Evolutionary conservation across 225 moss, liverwort and hornwort genomes (phyloP), one percentile per base, ranked within the genome.

Genomic region (Straminergon stramineum): DNA sequence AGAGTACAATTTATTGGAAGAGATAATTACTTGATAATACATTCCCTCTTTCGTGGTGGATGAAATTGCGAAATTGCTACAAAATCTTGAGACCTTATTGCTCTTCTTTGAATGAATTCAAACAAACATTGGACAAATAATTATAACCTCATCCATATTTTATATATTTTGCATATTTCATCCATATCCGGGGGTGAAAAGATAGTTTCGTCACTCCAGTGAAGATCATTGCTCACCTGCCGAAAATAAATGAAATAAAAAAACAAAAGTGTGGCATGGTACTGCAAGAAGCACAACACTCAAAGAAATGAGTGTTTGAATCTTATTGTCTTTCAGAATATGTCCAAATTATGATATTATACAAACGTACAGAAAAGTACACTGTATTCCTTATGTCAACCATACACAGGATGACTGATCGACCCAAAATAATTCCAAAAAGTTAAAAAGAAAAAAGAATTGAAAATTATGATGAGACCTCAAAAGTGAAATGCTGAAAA

Each of bases 1-100:
- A n/a, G n/a, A n/a, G n/a, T n/a, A n/a, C n/a, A 17, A 10, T 10
- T 45, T 28, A 32, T 30, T 11, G 0, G 0, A 28, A 45, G 3
- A 31, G 1, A 31, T 19, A 48, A 48, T 48, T 48, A 51, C 7
- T 48, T 48, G 31, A 75, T 10, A 75, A 75, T 11, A 11, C 45
- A 11, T 18, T 30, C 11, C 17, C 4, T 32, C 19, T 51, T 31
- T 51, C 4, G 11, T 18, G 7, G 31, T 75, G 4, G 19, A 19
- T 31, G 12, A 75, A 75, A 75, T 75, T 5, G 21, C 32, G 1
- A 52, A 32, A 13, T 75, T 32, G 7, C 52, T 52, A 7, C 18
- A 20, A 19, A 32, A 34, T 8, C 12, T 21, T 8, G 5, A 76
- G 13, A 34, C 2, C 0, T 0, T 31, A 51, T 51, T 20, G 13